These are phyloP conservation scores for Paraleonurus japonicus DNA, from an alignment of 257 asterid genomes.

Conservation along the genomic window DNA sequence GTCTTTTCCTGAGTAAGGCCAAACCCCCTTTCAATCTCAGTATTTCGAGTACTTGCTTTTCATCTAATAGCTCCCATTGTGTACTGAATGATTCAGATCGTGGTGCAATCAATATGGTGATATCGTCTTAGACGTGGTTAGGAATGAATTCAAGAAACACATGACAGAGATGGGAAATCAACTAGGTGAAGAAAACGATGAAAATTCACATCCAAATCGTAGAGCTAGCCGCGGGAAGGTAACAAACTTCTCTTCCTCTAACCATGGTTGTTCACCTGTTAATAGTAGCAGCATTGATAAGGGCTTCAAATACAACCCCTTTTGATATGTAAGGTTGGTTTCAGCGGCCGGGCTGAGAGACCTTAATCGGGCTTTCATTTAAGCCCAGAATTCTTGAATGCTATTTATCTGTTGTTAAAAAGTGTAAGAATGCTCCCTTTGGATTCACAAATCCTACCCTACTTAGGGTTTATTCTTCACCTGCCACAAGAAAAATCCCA, in stretches of 20 bases:
- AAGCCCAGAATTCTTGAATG: constrained; percentile 8
- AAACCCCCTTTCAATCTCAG: not conserved
- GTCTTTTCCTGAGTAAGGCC: constrained; percentile 61
- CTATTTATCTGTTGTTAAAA: not conserved
- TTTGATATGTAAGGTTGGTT: constrained; percentile 39
- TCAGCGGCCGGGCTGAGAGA: constrained; percentile 1
- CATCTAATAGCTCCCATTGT: not conserved
- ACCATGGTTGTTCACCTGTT: constrained; percentile 19
- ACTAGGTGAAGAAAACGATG: constrained; percentile 40
- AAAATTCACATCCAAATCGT: constrained; percentile 59
- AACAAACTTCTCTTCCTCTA: constrained; percentile 23
- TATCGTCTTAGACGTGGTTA: constrained; percentile 63
- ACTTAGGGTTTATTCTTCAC: not conserved
- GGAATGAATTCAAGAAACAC: constrained; percentile 76
- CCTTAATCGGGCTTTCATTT: constrained; percentile 3
- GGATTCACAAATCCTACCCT: not conserved
- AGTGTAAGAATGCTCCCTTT: too few species aligned
- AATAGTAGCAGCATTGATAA: constrained; percentile 45
- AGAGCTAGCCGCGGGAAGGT: constrained; percentile 23
- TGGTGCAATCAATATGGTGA: constrained; percentile 70
- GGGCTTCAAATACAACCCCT: constrained; percentile 61
- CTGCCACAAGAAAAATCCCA: not conserved
- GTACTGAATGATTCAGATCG: constrained; percentile 33
- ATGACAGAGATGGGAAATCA: constrained; percentile 54
- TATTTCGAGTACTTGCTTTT: not conserved